These are phyloP conservation scores for Termitomyces sp. DNA, from an alignment of 768 basidiomycete genomes.

Conservation along the genomic window DNA sequence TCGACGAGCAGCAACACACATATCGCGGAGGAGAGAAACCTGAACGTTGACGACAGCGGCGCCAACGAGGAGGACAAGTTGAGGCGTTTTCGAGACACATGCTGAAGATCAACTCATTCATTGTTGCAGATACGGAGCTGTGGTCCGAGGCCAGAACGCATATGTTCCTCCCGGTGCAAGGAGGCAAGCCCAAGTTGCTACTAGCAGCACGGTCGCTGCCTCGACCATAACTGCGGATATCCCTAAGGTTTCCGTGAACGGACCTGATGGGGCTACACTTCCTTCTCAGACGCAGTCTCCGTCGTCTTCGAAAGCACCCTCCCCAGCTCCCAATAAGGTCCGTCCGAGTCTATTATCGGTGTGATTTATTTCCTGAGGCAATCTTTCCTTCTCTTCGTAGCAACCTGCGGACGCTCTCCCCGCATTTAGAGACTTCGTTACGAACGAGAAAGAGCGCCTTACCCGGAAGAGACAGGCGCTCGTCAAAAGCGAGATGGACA, in stretches of 20 bases:
- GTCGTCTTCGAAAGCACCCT: slow-evolving; percentile 58
- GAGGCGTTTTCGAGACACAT: slow-evolving; percentile 22
- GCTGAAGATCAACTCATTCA: slow-evolving; percentile 8
- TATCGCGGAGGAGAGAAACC: slow-evolving; percentile 82
- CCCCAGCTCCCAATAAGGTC: slow-evolving; percentile 66
- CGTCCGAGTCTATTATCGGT: background rate
- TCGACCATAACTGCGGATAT: slow-evolving; percentile 39
- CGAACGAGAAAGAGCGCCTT: slow-evolving; percentile 84
- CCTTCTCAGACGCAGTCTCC: slow-evolving; percentile 38
- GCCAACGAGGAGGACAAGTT: slow-evolving; percentile 96
- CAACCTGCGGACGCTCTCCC: slow-evolving; percentile 73
- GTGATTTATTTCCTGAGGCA: background rate
- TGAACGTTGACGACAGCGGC: slow-evolving; percentile 64
- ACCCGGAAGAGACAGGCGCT: slow-evolving; percentile 89
- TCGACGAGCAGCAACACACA: slow-evolving; percentile 71
- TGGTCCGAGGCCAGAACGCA: slow-evolving; percentile 82
- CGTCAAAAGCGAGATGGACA: slow-evolving; percentile 92
- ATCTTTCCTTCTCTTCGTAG: slow-evolving; percentile 27
- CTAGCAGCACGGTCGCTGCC: too few relatives aligned
- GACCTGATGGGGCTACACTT: slow-evolving; percentile 63
- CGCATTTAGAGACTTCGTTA: slow-evolving; percentile 91
- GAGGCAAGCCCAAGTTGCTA: slow-evolving; percentile 33
- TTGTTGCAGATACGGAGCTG: slow-evolving; percentile 78
- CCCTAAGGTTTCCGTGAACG: slow-evolving; percentile 75
- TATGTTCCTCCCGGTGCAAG: slow-evolving; percentile 95